Percentiles rank a stretch among this genome's conserved stretches.
These are phyloP conservation scores for Zizania palustris DNA, from an alignment of 202 grass and related monocot genomes.

Conservation along the genomic window DNA sequence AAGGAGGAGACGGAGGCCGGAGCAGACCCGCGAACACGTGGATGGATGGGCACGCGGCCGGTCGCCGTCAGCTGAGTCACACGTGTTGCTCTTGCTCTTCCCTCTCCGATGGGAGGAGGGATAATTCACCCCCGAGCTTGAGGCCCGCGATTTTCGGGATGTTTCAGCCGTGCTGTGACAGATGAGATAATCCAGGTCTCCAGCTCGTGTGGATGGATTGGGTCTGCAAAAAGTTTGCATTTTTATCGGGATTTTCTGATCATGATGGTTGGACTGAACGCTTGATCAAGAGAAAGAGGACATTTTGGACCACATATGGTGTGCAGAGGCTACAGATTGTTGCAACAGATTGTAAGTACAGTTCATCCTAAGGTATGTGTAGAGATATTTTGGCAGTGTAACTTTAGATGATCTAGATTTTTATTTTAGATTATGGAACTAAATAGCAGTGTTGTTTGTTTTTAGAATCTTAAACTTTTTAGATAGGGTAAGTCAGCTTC, in stretches of 20 bases:
- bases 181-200: background rate
- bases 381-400: too few species aligned
- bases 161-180: background rate
- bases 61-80: conserved; percentile 52
- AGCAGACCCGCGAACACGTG: conserved; percentile 43
- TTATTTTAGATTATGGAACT: too few species aligned
- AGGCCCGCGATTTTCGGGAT: conserved; percentile 27
- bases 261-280: background rate
- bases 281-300: background rate
- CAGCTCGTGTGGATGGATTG: background rate
- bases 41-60: conserved; percentile 52
- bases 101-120: background rate
- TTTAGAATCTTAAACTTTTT: too few species aligned
- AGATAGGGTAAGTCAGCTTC: background rate
- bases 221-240: background rate
- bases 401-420: too few species aligned
- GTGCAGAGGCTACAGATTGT: background rate
- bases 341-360: background rate
- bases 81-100: background rate
- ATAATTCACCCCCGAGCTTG: background rate
- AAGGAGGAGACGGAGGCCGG: background rate
- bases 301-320: background rate
- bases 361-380: too few species aligned
- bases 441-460: too few species aligned
- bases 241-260: background rate